phyloP scores from a whole-genome alignment of 106 monocot genomes.

The Alisma plantagoaquatica region DNA sequence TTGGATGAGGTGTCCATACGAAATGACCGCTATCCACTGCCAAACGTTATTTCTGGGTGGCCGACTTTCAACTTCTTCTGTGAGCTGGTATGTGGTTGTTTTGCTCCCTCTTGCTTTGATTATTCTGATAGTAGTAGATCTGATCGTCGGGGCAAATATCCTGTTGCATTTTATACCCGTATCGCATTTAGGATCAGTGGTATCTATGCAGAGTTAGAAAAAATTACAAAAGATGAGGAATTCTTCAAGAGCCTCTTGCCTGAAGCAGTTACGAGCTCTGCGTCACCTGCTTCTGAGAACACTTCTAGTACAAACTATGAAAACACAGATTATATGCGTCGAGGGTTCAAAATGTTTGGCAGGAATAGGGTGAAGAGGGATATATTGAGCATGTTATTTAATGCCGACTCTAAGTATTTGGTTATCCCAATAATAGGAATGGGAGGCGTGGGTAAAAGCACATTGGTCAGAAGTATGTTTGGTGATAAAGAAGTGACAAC shows the following conservation, averaged over 20 bases:
- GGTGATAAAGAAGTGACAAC: constrained; percentile 1
- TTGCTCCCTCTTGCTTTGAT: too few species aligned
- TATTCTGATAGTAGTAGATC: too few species aligned
- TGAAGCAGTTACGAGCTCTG: neutral
- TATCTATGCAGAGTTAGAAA: too few species aligned
- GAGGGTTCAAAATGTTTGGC: neutral
- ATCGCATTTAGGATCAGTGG: too few species aligned
- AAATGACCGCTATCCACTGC: too few species aligned
- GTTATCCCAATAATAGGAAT: constrained; percentile 14
- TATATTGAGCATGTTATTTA: neutral
- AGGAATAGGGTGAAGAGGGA: neutral
- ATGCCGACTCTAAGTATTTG: neutral
- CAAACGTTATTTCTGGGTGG: neutral
- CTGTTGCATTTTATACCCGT: too few species aligned
- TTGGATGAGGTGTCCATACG: neutral
- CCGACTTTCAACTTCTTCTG: neutral
- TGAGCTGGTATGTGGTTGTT: too few species aligned
- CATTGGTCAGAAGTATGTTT: constrained; percentile 13
- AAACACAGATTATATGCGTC: too few species aligned
- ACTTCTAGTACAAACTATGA: too few species aligned
- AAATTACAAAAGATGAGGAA: too few species aligned
- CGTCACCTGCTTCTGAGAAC: neutral
- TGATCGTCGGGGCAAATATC: too few species aligned
- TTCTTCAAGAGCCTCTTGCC: too few species aligned
- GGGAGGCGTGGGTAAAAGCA: constrained; percentile 30